phyloP scores from a whole-genome alignment of 352 stramenopile genomes.

The Phytopythium montanum region DNA sequence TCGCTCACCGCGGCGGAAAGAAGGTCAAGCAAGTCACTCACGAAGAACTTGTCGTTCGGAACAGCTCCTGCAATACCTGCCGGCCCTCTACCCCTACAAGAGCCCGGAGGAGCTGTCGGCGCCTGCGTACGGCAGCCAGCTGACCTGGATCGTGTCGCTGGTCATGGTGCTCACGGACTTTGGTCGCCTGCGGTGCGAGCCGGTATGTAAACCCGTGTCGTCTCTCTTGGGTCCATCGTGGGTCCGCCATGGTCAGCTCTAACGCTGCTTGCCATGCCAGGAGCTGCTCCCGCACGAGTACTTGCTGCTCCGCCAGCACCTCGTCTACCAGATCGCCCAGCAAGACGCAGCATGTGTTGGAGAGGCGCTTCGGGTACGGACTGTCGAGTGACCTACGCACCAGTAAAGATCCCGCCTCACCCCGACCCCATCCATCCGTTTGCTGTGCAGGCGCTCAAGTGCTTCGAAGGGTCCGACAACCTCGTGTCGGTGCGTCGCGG shows the following conservation, averaged over 20 bases:
- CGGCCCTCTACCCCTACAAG: slow-evolving; percentile 84
- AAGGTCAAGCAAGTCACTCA: slow-evolving; percentile 3
- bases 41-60: slow-evolving; percentile 10
- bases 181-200: slow-evolving; percentile 66
- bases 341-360: slow-evolving; percentile 70
- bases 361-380: slow-evolving; percentile 61
- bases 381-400: background rate
- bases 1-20: background rate
- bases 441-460: slow-evolving; percentile 52
- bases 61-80: slow-evolving; percentile 70
- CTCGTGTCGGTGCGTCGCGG: slow-evolving; percentile 62
- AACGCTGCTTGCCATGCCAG: slow-evolving; percentile 15
- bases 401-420: background rate
- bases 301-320: slow-evolving; percentile 83
- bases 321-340: slow-evolving; percentile 71
- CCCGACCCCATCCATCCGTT: background rate
- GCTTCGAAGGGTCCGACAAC: slow-evolving; percentile 68
- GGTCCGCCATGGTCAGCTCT: background rate
- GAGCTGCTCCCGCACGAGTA: slow-evolving; percentile 90
- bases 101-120: slow-evolving; percentile 53
- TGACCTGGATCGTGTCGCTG: slow-evolving; percentile 79
- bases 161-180: slow-evolving; percentile 88
- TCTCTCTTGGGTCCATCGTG: too few species aligned
- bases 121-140: slow-evolving; percentile 74
- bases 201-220: slow-evolving; percentile 18